A percentile compares a stretch with the other conserved stretches of the same genome.
Evolutionary conservation across 2,329 filamentous ascomycete genomes (phyloP).

Genomic region (Cryphonectria carpinicola): DNA sequence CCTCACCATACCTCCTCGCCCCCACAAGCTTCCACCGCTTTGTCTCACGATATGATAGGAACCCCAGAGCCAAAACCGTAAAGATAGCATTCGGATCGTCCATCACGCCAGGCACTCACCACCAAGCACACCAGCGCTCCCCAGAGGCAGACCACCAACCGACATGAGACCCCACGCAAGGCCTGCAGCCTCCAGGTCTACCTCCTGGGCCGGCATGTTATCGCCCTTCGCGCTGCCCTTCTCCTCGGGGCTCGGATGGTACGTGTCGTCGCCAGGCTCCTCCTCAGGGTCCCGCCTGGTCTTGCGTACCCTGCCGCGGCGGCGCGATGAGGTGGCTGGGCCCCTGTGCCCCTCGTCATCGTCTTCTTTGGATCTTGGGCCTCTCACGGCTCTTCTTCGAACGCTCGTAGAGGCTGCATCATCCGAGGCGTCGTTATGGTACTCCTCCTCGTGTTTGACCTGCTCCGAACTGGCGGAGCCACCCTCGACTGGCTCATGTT

Average conservation of each 20-base stretch:
- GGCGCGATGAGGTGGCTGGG: conserved; percentile 29
- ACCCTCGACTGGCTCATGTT: background rate
- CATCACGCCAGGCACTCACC: conserved; percentile 46
- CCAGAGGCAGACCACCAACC: conserved; percentile 49
- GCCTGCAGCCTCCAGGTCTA: conserved; percentile 52
- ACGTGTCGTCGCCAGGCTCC: conserved; percentile 38
- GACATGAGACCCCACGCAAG: conserved; percentile 51
- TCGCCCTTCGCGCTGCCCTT: conserved; percentile 45
- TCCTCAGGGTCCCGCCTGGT: conserved; percentile 34
- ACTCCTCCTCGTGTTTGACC: conserved; percentile 20
- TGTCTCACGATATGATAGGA: background rate
- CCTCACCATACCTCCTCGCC: background rate
- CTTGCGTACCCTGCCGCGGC: conserved; percentile 36
- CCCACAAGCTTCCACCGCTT: background rate
- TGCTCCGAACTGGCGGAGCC: conserved; percentile 7
- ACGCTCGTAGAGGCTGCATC: background rate
- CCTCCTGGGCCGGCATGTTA: conserved; percentile 42
- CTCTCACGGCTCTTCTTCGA: background rate
- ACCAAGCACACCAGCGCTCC: conserved; percentile 51
- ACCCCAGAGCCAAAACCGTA: background rate
- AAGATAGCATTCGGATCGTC: background rate
- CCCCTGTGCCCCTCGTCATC: conserved; percentile 21
- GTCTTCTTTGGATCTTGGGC: conserved; percentile 19
- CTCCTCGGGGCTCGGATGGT: conserved; percentile 43
- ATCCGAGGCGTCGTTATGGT: conserved; percentile 28